Base-by-base conservation (phyloP, 768 basidiomycete genomes). In the Hirschioporus abietinus region DNA sequence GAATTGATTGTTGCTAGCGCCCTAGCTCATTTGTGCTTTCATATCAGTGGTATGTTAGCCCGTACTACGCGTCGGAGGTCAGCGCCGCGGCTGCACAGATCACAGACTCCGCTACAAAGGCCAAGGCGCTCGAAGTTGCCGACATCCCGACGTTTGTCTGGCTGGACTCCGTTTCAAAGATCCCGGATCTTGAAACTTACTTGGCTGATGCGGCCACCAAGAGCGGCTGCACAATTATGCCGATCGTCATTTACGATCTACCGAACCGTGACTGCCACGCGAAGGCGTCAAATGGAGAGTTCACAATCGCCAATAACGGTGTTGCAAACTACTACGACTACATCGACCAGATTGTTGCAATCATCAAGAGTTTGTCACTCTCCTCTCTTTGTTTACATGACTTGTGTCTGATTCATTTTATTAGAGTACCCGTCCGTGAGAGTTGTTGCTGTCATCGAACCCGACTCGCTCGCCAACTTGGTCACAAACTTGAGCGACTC, bases 211-310 rank as follows among this genome's bases (percentile, higher is more conserved):
- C 86, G 27, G 71, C 73, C 65, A 76, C 84, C n/a, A 79, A 81
- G 71, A 72, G 80, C 62, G 73, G 78, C 34, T 84, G 85, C 52
- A 80, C 81, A 70, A 71, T 79, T 64, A 71, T 79, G 26, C 78
- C 76, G 66, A 78, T 79, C 67, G 78, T 80, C 68, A 73, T 80
- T 61, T 80, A 80, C 72, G 87, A 88, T 69, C 77, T 88, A 26
- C 87, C 87, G 62, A 85, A 87, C 68, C 86, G 87, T 78, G 87
- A 88, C 70, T 89, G 87, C 71, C 85, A 86, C 64, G 87, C 87
- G 66, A 74, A 80, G 67, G 85, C 87, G 35, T 89, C 87, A 62
- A 87, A 88, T 71, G 87, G 87, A 77, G 87, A 88, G 75, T 87
- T 86, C 77, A 77, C 76, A 64, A 85, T 87, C 69, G 84, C 84